Evolutionary conservation across 805 yeast genomes (phyloP), one percentile per base, ranked within the genome.

Genomic region (Kurtzmaniella fragi): DNA sequence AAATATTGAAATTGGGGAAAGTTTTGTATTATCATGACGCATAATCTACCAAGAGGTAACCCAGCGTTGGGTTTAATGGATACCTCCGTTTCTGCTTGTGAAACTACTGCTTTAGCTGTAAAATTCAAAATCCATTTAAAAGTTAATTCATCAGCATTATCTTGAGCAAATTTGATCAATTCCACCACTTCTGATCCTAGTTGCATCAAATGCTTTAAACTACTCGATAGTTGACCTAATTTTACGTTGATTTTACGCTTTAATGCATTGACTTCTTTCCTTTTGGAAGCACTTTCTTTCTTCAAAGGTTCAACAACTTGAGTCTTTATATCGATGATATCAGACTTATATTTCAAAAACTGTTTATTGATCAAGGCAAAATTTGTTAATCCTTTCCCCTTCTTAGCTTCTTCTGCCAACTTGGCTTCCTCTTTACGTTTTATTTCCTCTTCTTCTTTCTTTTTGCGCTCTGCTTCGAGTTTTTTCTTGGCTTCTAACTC

Each of bases 1-100:
- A 64, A 77, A 42, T 78, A 78, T 25, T 71, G 67, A 14, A 84
- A 63, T 6, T 75, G 79, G 1, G 75, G 73, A 34, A 65, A 67
- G 17, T 56, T 31, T 6, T 71, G 54, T 49, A 88, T 53, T 31
- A 89, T 54, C 26, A 70, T 66, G 13, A 76, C 53, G 0, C 91
- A 66, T 27, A 91, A 60, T 49, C 73, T 74, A 0, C 87, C 95
- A 33, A 93, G 63, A 0, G 99, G 95, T 7, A 84, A 52, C 0
- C 96, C 85, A 3, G 89, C 78, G 32, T 77, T 75, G 2, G 95
- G 81, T 42, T 82, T 77, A 0, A 85, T 95, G 12, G 84, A 72
- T 7, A 88, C 90, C 59, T 93, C 99, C 1, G 95, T 78, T 59
- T 90, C 98, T 1, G 97, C 91, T 62, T 93, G 99, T 20, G 84